These are phyloP conservation scores for Neofusicoccum umdonicola DNA, from an alignment of 2,329 filamentous ascomycete genomes.

Conservation along the genomic window DNA sequence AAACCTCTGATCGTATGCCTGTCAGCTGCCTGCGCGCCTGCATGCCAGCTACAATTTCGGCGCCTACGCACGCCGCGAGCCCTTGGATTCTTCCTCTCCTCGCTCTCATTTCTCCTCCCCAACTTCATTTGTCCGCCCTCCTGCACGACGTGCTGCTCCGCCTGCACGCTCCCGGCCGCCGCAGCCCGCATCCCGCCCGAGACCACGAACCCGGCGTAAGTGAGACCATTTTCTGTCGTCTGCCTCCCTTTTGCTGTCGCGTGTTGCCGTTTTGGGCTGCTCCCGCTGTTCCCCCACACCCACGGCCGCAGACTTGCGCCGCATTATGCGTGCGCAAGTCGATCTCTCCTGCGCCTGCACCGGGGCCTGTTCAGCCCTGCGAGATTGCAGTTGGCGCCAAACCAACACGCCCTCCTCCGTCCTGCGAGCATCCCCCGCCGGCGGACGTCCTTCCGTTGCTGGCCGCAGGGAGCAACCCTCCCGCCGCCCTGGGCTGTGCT, in stretches of 20 bases:
- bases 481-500: neutral
- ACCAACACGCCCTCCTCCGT: neutral
- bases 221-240: neutral
- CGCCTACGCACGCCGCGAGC: neutral
- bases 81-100: neutral
- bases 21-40: constrained; percentile 1
- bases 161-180: neutral
- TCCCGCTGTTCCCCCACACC: constrained; percentile 1
- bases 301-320: neutral
- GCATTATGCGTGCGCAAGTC: neutral
- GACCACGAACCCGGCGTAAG: neutral
- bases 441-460: neutral
- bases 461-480: neutral
- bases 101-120: neutral
- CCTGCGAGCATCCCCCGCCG: neutral
- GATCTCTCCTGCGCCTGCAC: neutral
- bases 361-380: neutral
- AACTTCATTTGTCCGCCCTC: neutral
- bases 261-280: constrained; percentile 1
- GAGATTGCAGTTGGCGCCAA: neutral
- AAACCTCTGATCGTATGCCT: constrained; percentile 9
- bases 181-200: neutral
- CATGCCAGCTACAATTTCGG: constrained; percentile 10
- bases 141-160: neutral
- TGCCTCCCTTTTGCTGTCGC: neutral